These are phyloP conservation scores for Linnemannia elongata DNA, from an alignment of 192 early-diverging fungal genomes.

Conservation along the genomic window DNA sequence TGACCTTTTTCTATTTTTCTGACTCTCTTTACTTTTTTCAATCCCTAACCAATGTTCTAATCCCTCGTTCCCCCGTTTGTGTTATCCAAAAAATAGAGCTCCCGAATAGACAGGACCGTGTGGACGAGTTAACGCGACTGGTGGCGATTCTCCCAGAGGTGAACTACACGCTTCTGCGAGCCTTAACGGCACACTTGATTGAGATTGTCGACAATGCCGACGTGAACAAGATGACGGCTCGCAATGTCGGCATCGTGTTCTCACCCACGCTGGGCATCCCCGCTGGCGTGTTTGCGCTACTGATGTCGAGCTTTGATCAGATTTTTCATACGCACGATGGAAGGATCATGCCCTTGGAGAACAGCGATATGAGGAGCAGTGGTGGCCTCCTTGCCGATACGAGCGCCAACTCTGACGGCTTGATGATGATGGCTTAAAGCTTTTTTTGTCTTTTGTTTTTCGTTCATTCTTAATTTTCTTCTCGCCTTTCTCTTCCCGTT, in stretches of 20 bases:
- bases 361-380: background rate
- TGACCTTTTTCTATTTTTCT: background rate
- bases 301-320: constrained; percentile 92
- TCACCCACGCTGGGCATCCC: constrained; percentile 95
- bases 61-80: background rate
- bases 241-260: constrained; percentile 97
- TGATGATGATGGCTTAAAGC: constrained; percentile 4
- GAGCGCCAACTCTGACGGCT: constrained; percentile 12
- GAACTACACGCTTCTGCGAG: constrained; percentile 92
- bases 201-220: constrained; percentile 86
- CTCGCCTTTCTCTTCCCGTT: background rate
- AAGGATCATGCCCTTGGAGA: constrained; percentile 60
- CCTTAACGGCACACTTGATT: constrained; percentile 91
- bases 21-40: background rate
- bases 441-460: background rate
- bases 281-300: constrained; percentile 91
- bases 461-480: background rate
- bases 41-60: background rate
- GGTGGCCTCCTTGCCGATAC: background rate
- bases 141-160: constrained; percentile 82
- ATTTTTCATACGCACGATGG: constrained; percentile 84
- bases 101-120: constrained; percentile 81
- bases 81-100: constrained; percentile 67
- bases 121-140: constrained; percentile 85
- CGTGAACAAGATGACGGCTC: constrained; percentile 94